These are phyloP conservation scores for Exophiala dermatitidis DNA, from an alignment of 2,329 filamentous ascomycete genomes.

Conservation along the genomic window DNA sequence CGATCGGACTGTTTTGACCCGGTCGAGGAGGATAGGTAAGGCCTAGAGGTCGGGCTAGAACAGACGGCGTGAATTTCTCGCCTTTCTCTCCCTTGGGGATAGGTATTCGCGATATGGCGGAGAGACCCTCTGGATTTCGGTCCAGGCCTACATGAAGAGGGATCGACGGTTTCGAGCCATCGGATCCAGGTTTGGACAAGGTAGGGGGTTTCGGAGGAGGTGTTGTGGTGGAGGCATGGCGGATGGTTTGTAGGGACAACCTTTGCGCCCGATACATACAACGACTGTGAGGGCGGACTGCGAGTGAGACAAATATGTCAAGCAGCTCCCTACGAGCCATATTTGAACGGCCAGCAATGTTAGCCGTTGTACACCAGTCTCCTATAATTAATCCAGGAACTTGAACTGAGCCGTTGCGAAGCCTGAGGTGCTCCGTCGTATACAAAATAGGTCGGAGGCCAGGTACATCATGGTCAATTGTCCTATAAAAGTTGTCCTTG, in stretches of 20 bases:
- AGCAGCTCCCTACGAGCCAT: conserved; percentile 18
- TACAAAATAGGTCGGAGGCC: too few species aligned
- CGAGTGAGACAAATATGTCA: conserved; percentile 20
- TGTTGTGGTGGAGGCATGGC: conserved; percentile 16
- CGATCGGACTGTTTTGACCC: conserved; percentile 76
- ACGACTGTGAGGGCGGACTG: conserved; percentile 20
- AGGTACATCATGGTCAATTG: too few species aligned
- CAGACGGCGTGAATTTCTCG: conserved; percentile 45
- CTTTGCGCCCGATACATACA: conserved; percentile 12
- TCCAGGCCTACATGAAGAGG: conserved; percentile 26
- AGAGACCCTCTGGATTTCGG: conserved; percentile 20
- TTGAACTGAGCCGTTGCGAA: not conserved
- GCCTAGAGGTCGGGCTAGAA: conserved; percentile 69
- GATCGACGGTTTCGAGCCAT: conserved; percentile 9
- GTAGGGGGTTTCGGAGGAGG: not conserved
- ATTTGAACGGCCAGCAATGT: not conserved
- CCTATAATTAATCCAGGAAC: too few species aligned
- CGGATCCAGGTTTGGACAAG: not conserved
- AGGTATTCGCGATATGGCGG: conserved; percentile 25
- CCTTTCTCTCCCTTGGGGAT: conserved; percentile 29
- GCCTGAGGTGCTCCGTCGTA: too few species aligned
- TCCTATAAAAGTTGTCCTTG: too few species aligned
- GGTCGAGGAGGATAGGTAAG: conserved; percentile 63
- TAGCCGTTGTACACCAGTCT: not conserved
- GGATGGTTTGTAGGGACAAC: conserved; percentile 2